Evolutionary conservation across 225 moss, liverwort and hornwort species (phyloP), one percentile per base, ranked within the genome.

Genomic region (Straminergon stramineum): DNA sequence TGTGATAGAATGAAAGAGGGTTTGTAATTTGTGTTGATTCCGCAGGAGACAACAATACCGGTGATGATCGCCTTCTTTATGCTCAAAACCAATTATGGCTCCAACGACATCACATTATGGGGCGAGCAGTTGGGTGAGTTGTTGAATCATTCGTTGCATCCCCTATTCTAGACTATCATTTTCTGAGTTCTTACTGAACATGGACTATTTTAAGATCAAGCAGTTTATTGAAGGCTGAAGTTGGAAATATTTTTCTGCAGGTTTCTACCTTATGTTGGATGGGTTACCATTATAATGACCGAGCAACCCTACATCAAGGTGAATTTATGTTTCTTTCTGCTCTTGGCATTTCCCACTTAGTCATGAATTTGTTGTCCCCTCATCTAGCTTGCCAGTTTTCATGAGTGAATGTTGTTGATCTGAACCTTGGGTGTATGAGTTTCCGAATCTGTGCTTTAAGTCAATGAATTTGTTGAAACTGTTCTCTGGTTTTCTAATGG

Each of bases 251-350:
- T 79, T 84, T 58, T 85, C 80, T 90, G 87, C 94, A 97, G 97
- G 75, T 99, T 97, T 92, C 92, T 99, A 60, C 99, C 99, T 64
- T 99, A 99, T 79, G 97, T 99, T 87, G 99, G 99, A 51, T 99
- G 99, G 99, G 97, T 99, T 58, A 97, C 99, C 62, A 99, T 99
- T 81, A 91, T 99, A 75, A 97, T 99, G 99, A 99, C 99, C 75
- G 99, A 99, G 92, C 94, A 96, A 90, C 99, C 99, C 84, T 96
- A 95, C 90, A 97, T 99, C 92, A 97, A 99, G 95, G 97, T 97
- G 87, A 41, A 87, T 84, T 61, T 88, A 32, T 79, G 80, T 79
- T 91, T 20, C 65, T 84, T 83, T 82, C 80, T 79, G 65, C 81
- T 75, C 58, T 63, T 82, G 6, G 74, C 67, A 82, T 60, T 55